Conservation (phyloP, 305 asterid genomes). For the Solanum chacoense region DNA sequence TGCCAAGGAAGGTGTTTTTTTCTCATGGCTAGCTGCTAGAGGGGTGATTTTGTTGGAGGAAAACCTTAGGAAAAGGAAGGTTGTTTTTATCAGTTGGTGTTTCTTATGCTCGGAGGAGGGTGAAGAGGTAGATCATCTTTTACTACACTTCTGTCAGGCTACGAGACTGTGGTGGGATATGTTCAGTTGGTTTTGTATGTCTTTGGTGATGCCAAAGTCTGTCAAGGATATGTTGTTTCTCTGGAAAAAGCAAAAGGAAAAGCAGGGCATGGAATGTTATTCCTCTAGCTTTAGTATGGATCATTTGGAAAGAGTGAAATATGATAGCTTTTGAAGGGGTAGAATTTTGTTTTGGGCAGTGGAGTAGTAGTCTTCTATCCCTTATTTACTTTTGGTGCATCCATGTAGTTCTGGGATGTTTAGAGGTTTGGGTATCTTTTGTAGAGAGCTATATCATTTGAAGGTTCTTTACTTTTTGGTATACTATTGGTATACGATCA, state of each 20-base stretch:
- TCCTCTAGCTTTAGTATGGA: background rate
- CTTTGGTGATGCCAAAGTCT: background rate
- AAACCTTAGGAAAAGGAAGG: background rate
- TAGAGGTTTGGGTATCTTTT: background rate
- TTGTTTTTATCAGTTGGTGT: background rate
- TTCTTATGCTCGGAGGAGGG: background rate
- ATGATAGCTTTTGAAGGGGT: background rate
- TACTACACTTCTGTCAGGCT: background rate
- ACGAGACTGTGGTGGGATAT: background rate
- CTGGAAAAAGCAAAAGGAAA: background rate
- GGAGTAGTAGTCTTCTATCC: background rate
- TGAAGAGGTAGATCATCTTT: background rate
- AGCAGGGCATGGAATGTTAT: background rate
- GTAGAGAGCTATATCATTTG: background rate
- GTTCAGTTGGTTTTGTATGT: background rate
- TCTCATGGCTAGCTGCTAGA: background rate
- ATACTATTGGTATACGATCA: background rate
- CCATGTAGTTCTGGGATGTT: background rate
- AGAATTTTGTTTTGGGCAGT: background rate
- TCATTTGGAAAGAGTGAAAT: background rate
- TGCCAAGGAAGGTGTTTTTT: background rate
- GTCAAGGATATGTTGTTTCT: background rate
- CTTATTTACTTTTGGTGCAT: background rate
- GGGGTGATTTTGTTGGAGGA: background rate
- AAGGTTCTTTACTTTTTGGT: background rate